Conservation (phyloP, 2,329 filamentous ascomycete species). For the Hymenotorrendiella dingleyae region DNA sequence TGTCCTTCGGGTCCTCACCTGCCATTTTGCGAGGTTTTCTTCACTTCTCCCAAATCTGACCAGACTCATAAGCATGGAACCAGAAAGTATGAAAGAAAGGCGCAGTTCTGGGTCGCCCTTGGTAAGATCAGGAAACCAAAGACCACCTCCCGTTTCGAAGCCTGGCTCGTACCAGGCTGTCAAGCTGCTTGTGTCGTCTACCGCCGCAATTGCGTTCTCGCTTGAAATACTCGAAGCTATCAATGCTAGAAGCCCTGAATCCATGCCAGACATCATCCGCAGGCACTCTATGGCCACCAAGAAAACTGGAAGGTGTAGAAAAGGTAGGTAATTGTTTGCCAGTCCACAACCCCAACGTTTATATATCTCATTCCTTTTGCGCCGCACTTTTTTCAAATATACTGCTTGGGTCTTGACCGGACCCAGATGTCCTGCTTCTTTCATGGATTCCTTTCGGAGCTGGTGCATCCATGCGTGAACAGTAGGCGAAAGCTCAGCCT, state of each 20-base stretch:
- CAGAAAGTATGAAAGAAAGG: conserved; percentile 43
- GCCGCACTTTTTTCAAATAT: conserved; percentile 18
- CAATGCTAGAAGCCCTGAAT: conserved; percentile 35
- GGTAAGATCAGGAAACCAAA: conserved; percentile 55
- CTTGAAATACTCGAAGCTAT: conserved; percentile 17
- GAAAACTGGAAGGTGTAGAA: conserved; percentile 41
- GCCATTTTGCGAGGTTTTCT: conserved; percentile 15
- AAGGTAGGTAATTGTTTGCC: conserved; percentile 30
- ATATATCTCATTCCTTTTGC: conserved; percentile 29
- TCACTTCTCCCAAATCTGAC: conserved; percentile 7
- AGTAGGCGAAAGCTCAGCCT: conserved; percentile 38
- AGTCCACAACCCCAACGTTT: conserved; percentile 30
- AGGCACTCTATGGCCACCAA: conserved; percentile 41
- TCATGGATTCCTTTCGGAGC: conserved; percentile 24
- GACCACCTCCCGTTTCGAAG: conserved; percentile 48
- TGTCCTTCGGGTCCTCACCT: conserved; percentile 23
- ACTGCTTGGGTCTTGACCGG: conserved; percentile 12
- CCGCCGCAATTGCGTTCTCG: background rate
- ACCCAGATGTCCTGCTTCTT: conserved; percentile 22
- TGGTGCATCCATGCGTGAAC: conserved; percentile 33
- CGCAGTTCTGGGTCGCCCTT: conserved; percentile 43
- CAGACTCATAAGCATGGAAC: conserved; percentile 43
- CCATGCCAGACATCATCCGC: conserved; percentile 39
- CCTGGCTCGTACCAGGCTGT: conserved; percentile 20
- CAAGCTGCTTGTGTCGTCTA: background rate